These are phyloP conservation scores for Rhodamnia argentea DNA, from an alignment of 345 rosid species.

Conservation along the genomic window DNA sequence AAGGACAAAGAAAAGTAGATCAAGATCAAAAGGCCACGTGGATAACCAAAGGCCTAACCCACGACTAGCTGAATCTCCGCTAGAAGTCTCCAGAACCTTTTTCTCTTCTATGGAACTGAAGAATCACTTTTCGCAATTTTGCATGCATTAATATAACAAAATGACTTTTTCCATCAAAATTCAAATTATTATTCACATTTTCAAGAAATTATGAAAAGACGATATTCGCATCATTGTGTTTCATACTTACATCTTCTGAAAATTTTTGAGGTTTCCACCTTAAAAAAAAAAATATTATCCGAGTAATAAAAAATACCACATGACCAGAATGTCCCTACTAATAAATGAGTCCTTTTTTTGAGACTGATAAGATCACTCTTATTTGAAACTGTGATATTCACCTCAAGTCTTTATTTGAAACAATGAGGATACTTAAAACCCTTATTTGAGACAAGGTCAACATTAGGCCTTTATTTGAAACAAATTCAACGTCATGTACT, in stretches of 20 bases:
- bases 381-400: too few relatives aligned
- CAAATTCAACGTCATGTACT: too few relatives aligned
- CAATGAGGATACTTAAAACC: too few relatives aligned
- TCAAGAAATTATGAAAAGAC: background rate
- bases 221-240: background rate
- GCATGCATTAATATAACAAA: background rate
- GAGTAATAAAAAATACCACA: fast-evolving
- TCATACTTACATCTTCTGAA: background rate
- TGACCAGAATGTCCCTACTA: too few relatives aligned
- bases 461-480: too few relatives aligned
- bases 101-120: background rate
- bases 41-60: background rate
- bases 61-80: fast-evolving
- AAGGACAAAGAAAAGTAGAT: background rate
- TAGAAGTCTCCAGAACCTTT: background rate
- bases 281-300: background rate
- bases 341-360: too few relatives aligned
- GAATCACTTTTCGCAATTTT: background rate
- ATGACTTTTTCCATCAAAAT: background rate
- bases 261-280: background rate
- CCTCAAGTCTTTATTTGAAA: too few relatives aligned
- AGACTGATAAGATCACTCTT: too few relatives aligned
- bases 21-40: background rate
- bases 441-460: too few relatives aligned
- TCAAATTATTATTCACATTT: background rate